Conservation (phyloP, 2,329 filamentous ascomycete species). For the Pochonia chlamydosporia region DNA sequence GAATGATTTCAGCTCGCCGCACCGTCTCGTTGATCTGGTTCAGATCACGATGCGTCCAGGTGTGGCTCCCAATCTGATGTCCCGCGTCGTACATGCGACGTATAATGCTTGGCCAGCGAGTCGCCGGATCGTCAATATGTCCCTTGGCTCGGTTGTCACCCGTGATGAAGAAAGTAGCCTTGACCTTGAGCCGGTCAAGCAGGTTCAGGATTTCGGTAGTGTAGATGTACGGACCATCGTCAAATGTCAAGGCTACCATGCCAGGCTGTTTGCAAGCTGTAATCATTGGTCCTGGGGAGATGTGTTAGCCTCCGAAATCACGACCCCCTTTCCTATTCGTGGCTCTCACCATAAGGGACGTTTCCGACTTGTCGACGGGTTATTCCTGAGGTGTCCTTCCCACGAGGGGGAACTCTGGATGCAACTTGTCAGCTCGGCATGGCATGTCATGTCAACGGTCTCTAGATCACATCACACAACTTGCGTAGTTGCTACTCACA, state of each 20-base stretch:
- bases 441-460: not conserved
- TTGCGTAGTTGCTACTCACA: slow-evolving; percentile 24
- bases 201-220: slow-evolving; percentile 36
- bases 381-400: slow-evolving; percentile 24
- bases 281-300: slow-evolving; percentile 15
- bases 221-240: slow-evolving; percentile 39
- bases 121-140: slow-evolving; percentile 31
- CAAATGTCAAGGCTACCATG: slow-evolving; percentile 39
- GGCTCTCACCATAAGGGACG: slow-evolving; percentile 30
- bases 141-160: slow-evolving; percentile 36
- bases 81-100: slow-evolving; percentile 34
- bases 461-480: slow-evolving; percentile 3
- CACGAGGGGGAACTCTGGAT: slow-evolving; percentile 24
- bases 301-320: not conserved
- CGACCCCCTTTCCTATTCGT: too few relatives aligned
- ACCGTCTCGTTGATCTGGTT: slow-evolving; percentile 26
- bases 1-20: slow-evolving; percentile 33
- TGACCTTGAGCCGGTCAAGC: slow-evolving; percentile 22
- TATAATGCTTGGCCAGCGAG: slow-evolving; percentile 30
- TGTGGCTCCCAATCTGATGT: slow-evolving; percentile 42
- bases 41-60: slow-evolving; percentile 41
- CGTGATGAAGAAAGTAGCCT: slow-evolving; percentile 37
- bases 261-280: slow-evolving; percentile 29
- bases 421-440: not conserved
- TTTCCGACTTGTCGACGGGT: slow-evolving; percentile 24